Evolutionary conservation across 2,329 filamentous ascomycete species (phyloP).

Genomic region (Sporothrix brunneoviolacea): DNA sequence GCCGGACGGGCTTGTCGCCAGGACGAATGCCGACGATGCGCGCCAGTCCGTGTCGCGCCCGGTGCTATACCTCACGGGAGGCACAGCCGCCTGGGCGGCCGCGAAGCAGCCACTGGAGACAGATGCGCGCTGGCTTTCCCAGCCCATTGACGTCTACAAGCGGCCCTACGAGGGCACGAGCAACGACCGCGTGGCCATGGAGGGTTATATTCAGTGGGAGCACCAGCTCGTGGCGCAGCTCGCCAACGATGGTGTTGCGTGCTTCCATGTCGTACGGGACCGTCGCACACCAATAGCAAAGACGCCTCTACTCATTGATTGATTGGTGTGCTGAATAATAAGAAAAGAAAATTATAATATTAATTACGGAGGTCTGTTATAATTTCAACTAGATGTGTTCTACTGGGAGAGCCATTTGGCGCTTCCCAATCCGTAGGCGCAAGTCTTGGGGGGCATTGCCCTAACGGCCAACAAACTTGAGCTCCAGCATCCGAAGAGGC

Average conservation of each 20-base stretch:
- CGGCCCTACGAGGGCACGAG: conserved; percentile 11
- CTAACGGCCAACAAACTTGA: conserved; percentile 16
- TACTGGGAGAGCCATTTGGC: no score
- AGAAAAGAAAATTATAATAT: no score
- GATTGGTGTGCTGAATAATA: no score
- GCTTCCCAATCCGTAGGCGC: no score
- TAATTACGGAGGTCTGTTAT: no score
- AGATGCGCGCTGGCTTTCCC: conserved; percentile 1
- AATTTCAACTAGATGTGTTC: no score
- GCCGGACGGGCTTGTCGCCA: conserved; percentile 4
- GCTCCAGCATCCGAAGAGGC: conserved; percentile 21
- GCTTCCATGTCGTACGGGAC: conserved; percentile 8
- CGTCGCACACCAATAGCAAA: not conserved
- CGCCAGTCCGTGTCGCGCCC: not conserved
- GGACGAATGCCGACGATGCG: not conserved
- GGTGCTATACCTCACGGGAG: not conserved
- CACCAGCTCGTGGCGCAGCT: conserved; percentile 12
- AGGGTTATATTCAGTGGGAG: conserved; percentile 12
- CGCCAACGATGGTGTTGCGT: conserved; percentile 9
- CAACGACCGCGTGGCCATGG: conserved; percentile 11
- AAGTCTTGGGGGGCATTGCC: no score
- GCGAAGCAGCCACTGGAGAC: not conserved
- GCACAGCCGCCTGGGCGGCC: not conserved
- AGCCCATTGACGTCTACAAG: conserved; percentile 9
- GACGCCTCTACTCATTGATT: no score